A percentile compares a stretch with the other conserved stretches of the same genome.
Conservation (phyloP, 257 asterid genomes). For the Salvia miltiorrhiza region DNA sequence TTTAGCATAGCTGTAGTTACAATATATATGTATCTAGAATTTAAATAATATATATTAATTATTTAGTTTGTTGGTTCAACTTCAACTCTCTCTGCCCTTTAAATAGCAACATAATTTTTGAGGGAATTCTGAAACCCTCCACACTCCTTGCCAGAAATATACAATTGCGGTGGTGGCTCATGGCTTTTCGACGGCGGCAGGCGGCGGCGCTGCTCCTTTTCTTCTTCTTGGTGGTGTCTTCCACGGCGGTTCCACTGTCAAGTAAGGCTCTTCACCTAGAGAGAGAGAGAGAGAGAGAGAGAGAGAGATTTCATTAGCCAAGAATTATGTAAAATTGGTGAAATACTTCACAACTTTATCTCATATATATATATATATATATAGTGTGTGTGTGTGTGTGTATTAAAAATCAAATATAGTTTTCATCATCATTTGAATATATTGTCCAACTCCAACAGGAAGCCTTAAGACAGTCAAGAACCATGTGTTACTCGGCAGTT, state of each 20-base stretch:
- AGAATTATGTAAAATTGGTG: background rate
- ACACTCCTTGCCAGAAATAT: background rate
- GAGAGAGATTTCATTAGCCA: background rate
- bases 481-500: background rate
- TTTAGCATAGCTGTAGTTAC: conserved; percentile 18
- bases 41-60: too few relatives aligned
- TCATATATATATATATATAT: background rate
- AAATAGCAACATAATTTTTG: background rate
- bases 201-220: conserved; percentile 25
- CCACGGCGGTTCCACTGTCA: conserved; percentile 24
- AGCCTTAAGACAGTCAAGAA: conserved; percentile 17
- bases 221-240: conserved; percentile 14
- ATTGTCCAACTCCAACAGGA: conserved; percentile 17
- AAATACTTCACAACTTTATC: background rate
- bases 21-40: background rate
- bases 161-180: conserved; percentile 12
- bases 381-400: too few relatives aligned
- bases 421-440: background rate
- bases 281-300: too few relatives aligned
- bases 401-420: too few relatives aligned
- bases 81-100: background rate
- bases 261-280: conserved; percentile 28
- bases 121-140: background rate
- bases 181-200: conserved; percentile 35
- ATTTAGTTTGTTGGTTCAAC: too few relatives aligned